phyloP scores from a whole-genome alignment of 805 yeast species.

The Lachancea sp. region DNA sequence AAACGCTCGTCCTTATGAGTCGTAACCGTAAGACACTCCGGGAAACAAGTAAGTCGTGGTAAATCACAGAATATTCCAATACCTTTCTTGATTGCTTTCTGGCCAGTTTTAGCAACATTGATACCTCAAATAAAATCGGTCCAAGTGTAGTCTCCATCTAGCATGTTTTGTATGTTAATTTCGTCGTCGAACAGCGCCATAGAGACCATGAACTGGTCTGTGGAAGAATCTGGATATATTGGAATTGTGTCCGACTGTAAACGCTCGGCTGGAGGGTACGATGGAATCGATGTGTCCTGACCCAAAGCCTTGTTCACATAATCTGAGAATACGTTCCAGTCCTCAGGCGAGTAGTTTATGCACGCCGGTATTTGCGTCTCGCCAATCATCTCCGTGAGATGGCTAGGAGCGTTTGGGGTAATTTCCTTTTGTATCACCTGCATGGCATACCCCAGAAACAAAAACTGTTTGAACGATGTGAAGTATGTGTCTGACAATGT shows the following conservation, averaged over 20 bases:
- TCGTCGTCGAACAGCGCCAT: constrained; percentile 3
- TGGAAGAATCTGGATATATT: not conserved
- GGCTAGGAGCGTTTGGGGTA: constrained; percentile 4
- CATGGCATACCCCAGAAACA: constrained; percentile 8
- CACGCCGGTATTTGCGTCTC: constrained; percentile 1
- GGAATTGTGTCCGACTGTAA: not conserved
- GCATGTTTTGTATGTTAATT: constrained; percentile 6
- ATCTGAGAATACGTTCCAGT: constrained; percentile 2
- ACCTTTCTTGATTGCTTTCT: no score
- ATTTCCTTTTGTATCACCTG: constrained; percentile 10
- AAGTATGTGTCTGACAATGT: constrained; percentile 8
- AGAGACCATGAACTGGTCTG: not conserved
- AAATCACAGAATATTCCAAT: no score
- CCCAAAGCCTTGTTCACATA: constrained; percentile 5
- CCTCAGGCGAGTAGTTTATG: constrained; percentile 5
- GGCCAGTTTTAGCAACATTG: no score
- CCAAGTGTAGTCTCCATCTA: constrained; percentile 9
- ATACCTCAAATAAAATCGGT: constrained; percentile 4
- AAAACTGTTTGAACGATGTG: constrained; percentile 9
- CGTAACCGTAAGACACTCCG: no score
- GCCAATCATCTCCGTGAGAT: constrained; percentile 1
- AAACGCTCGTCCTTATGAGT: no score
- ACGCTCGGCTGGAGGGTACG: constrained; percentile 1
- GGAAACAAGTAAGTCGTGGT: no score
- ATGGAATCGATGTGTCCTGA: not conserved